Evolutionary conservation across 2,329 filamentous ascomycete species (phyloP).

Genomic region (Hypoxylon sp.): DNA sequence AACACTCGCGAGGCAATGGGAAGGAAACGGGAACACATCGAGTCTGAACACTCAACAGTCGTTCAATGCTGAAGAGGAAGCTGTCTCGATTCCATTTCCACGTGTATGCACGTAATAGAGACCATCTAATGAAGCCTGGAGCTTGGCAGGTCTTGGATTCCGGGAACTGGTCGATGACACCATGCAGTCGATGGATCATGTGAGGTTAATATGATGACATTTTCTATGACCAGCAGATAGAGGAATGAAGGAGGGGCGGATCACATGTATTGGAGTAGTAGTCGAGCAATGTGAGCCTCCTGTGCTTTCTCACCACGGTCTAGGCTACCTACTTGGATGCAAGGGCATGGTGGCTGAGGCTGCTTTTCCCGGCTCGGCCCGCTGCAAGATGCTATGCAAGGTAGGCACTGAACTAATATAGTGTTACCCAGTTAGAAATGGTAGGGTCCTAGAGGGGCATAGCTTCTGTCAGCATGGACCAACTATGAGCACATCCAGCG

Average conservation of each 20-base stretch:
- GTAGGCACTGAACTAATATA: not conserved
- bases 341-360: conserved; percentile 30
- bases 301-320: not conserved
- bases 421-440: not conserved
- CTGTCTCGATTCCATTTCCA: not conserved
- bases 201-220: conserved; percentile 3
- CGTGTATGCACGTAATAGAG: not conserved
- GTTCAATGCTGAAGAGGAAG: not conserved
- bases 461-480: not conserved
- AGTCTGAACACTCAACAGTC: not conserved
- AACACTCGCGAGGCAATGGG: not conserved
- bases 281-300: conserved; percentile 5
- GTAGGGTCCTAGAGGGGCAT: not conserved
- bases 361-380: conserved; percentile 39
- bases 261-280: conserved; percentile 1
- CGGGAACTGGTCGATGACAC: not conserved
- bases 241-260: conserved; percentile 2
- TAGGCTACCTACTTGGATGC: conserved; percentile 1
- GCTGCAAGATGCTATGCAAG: conserved; percentile 17
- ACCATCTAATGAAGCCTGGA: conserved; percentile 2
- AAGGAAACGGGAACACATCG: not conserved
- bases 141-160: conserved; percentile 22
- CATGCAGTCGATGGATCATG: not conserved
- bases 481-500: not conserved
- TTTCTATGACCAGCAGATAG: not conserved